Evolutionary conservation across 495 filamentous ascomycete species (phyloP).

Genomic region (Podospora comata): DNA sequence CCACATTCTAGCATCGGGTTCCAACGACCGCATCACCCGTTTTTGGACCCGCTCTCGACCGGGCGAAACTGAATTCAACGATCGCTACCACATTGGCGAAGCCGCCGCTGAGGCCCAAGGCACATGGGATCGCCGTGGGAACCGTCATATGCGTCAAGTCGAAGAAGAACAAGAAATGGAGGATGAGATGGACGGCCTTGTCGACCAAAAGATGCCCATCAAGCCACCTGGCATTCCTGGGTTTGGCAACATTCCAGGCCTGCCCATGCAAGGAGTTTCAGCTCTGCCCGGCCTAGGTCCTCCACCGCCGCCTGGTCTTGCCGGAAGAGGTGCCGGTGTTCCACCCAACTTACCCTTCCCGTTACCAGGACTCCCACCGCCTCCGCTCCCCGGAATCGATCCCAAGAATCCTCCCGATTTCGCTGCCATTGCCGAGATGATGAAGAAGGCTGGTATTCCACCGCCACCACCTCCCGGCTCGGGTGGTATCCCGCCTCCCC

Average conservation of each 20-base stretch:
- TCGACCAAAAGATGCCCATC: conserved; percentile 83
- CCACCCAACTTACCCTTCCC: conserved; percentile 32
- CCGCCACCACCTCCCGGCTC: conserved; percentile 47
- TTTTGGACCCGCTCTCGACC: conserved; percentile 92
- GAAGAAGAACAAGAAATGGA: conserved; percentile 91
- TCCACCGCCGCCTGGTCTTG: conserved; percentile 28
- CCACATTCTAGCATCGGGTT: conserved; percentile 96
- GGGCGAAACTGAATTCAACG: conserved; percentile 76
- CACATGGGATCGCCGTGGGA: conserved; percentile 80
- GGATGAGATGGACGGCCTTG: conserved; percentile 88
- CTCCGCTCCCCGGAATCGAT: conserved; percentile 49
- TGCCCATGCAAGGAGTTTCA: conserved; percentile 33
- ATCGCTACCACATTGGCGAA: conserved; percentile 92
- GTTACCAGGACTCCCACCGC: conserved; percentile 45
- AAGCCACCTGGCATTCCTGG: conserved; percentile 35
- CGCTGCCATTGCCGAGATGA: conserved; percentile 62
- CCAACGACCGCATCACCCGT: conserved; percentile 91
- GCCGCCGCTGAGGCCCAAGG: conserved; percentile 88
- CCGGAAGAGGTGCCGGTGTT: conserved; percentile 38
- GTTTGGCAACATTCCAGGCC: conserved; percentile 53
- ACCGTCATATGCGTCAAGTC: conserved; percentile 74
- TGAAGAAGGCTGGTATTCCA: conserved; percentile 53
- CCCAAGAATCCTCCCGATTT: conserved; percentile 63
- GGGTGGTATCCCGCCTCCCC: conserved; percentile 21
- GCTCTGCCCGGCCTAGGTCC: conserved; percentile 29